These are phyloP conservation scores for Phyllosticta paracitricarpa DNA, from an alignment of 2,329 filamentous ascomycete species.

Conservation along the genomic window DNA sequence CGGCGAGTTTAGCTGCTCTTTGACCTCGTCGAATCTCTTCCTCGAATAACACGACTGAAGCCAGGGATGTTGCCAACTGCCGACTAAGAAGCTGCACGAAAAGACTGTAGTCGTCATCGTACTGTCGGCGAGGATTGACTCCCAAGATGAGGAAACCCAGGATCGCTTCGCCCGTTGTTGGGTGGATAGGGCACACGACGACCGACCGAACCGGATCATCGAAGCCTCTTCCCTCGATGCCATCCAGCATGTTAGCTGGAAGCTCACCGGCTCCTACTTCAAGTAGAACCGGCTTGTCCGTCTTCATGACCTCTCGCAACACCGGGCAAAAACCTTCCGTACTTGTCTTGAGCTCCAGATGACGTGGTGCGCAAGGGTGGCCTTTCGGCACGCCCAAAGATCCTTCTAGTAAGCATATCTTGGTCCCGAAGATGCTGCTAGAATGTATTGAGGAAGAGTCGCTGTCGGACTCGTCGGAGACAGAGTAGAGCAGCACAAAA, in stretches of 20 bases:
- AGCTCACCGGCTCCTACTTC: constrained; percentile 58
- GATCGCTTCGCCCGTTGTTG: constrained; percentile 62
- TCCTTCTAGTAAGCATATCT: constrained; percentile 61
- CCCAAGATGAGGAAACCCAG: constrained; percentile 73
- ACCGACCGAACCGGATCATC: constrained; percentile 60
- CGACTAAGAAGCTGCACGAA: constrained; percentile 66
- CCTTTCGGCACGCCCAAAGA: constrained; percentile 56
- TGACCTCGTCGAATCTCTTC: constrained; percentile 71
- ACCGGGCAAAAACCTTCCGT: constrained; percentile 66
- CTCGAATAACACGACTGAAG: constrained; percentile 72
- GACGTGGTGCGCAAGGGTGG: constrained; percentile 50
- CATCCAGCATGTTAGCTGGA: constrained; percentile 53
- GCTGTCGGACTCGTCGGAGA: constrained; percentile 60
- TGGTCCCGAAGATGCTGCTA: constrained; percentile 50
- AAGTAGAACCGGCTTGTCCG: constrained; percentile 56
- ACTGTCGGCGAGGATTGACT: constrained; percentile 66
- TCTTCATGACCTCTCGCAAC: constrained; percentile 65
- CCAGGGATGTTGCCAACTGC: constrained; percentile 69
- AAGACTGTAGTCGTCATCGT: constrained; percentile 69
- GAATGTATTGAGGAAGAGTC: constrained; percentile 64
- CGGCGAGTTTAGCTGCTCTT: constrained; percentile 62
- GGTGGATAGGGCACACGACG: constrained; percentile 69
- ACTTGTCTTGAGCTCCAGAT: constrained; percentile 59
- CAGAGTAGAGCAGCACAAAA: constrained; percentile 67
- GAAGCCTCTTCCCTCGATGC: constrained; percentile 60